Base-by-base conservation (phyloP, 768 basidiomycete species). In the Pulveroboletus ravenelii region DNA sequence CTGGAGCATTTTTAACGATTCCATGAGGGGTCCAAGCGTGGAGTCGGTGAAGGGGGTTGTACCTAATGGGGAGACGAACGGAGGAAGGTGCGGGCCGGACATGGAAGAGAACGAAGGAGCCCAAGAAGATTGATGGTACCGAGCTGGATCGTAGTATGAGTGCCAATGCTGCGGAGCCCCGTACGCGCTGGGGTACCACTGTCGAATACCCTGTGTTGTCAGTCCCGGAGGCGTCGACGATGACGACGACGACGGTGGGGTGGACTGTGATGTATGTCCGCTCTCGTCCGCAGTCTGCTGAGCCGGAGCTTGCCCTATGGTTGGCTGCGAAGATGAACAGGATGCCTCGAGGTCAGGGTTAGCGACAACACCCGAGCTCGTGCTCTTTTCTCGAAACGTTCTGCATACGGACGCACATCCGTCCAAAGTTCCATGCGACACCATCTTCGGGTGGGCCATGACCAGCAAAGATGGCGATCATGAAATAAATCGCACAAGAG, bases 1-100 rank as follows among this genome's bases (percentile, higher is more conserved):
- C 17, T 56, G 61, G 18, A 65, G 48, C 3, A 42, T 12, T 7
- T 14, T 37, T 23, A 60, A 20, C 1, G 52, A 44, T 3, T 39
- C 10, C 4, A 38, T 5, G 18, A 62, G 6, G 15, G 36, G 37
- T 3, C 50, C 45, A 17, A 10, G 4, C 3, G 10, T 18, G 56
- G 12, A 0, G 10, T 25, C 34, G 12, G 34, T 13, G 20, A 15
- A 4, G 12, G n/a, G 2, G 10, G 25, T 15, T n/a, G 25, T n/a
- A 25, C 23, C 15, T 5, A 23, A 15, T 9, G 39, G 8, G 39
- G 32, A 20, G 32, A 23, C 15, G 1, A 13, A 27, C 32, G 35
- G 51, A 20, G 3, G 50, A 29, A 5, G n/a, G 20, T 14, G 23
- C 51, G 42, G 37, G 18, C 29, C 39, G 54, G 41, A 7, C 34